Evolutionary conservation across 75 land plant genomes (phyloP).

Genomic region (Pinus albicaulis): DNA sequence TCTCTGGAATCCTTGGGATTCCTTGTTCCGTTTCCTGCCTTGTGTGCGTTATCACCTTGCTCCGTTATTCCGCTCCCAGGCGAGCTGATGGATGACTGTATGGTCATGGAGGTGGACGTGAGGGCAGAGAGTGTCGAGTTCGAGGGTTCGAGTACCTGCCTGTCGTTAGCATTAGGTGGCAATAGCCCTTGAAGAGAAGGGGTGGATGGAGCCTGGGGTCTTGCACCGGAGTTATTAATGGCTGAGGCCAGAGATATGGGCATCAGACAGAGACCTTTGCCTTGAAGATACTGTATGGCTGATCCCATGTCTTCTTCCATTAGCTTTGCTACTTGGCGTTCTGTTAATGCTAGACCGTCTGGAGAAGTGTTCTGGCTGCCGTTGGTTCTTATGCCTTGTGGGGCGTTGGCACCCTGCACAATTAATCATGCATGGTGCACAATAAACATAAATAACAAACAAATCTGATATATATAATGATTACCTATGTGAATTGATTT

Average conservation of each 20-base stretch:
- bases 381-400: background rate
- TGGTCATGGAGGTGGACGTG: background rate
- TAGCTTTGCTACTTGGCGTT: slow-evolving; percentile 77
- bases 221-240: slow-evolving; percentile 69
- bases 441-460: too few species aligned
- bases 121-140: background rate
- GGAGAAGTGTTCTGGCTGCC: slow-evolving; percentile 19
- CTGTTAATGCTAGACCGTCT: slow-evolving; percentile 61
- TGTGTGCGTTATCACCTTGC: too few species aligned
- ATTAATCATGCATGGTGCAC: too few species aligned
- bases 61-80: too few species aligned
- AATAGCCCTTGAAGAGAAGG: background rate
- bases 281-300: slow-evolving; percentile 92
- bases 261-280: slow-evolving; percentile 94
- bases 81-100: background rate
- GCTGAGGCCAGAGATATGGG: slow-evolving; percentile 86
- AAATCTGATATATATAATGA: too few species aligned
- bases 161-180: background rate
- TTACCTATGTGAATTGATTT: too few species aligned
- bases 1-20: too few species aligned
- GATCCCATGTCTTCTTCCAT: slow-evolving; percentile 96
- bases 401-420: background rate
- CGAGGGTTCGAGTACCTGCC: background rate
- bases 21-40: too few species aligned
- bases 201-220: too few species aligned